Percentiles rank a stretch among this genome's conserved stretches.
These are phyloP conservation scores for Fraxinus pennsylvanica DNA, from an alignment of 257 asterid species.

Conservation along the genomic window DNA sequence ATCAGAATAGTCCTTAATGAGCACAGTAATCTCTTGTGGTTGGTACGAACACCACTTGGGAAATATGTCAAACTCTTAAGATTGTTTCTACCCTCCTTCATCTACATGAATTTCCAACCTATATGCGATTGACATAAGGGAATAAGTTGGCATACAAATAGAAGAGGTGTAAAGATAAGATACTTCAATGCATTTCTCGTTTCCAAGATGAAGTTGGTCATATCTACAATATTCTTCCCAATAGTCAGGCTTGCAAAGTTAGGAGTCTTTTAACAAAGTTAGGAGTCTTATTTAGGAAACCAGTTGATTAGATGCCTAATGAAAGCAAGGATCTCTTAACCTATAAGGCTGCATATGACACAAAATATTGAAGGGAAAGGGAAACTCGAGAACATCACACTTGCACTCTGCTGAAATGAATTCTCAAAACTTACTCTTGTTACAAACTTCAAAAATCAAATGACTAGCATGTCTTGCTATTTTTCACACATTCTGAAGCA, in stretches of 20 bases:
- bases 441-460: neutral
- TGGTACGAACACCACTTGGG: neutral
- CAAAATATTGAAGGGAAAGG: neutral
- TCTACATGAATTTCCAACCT: neutral
- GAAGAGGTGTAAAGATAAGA: neutral
- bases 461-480: neutral
- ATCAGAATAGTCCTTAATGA: neutral
- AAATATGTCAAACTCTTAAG: neutral
- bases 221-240: neutral
- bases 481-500: neutral
- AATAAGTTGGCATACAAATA: neutral
- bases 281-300: neutral
- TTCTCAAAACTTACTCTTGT: neutral
- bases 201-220: neutral
- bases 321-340: neutral
- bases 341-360: neutral
- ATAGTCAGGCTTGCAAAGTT: neutral
- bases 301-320: neutral
- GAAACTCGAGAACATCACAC: neutral
- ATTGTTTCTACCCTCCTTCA: neutral
- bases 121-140: neutral
- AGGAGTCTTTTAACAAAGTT: neutral
- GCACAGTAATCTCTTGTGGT: neutral
- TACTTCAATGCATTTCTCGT: neutral
- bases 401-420: neutral